These are phyloP conservation scores for Tremella mesenterica DNA, from an alignment of 768 basidiomycete genomes.

Conservation along the genomic window DNA sequence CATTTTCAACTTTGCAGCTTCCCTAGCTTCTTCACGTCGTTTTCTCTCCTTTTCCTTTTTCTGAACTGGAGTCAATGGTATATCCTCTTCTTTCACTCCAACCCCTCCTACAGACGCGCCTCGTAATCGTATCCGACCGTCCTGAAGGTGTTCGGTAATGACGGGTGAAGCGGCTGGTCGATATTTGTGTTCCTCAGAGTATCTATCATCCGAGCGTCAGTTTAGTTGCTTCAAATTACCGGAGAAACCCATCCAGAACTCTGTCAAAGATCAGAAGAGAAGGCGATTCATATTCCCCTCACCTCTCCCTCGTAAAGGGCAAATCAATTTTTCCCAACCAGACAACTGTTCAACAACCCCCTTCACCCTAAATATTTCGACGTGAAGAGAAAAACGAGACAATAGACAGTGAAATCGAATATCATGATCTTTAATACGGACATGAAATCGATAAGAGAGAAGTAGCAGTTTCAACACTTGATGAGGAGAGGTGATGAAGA, in stretches of 20 bases:
- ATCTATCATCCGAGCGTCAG: slow-evolving; percentile 49
- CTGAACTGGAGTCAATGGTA: slow-evolving; percentile 31
- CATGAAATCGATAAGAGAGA: too few relatives aligned
- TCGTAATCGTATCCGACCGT: slow-evolving; percentile 60
- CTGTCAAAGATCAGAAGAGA: too few relatives aligned
- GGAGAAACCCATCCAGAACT: too few relatives aligned
- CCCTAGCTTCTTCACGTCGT: slow-evolving; percentile 33
- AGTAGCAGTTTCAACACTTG: too few relatives aligned
- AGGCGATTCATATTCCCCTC: too few relatives aligned
- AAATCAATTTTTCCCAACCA: too few relatives aligned
- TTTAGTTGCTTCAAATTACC: background rate
- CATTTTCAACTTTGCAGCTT: slow-evolving; percentile 35
- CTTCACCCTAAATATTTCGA: too few relatives aligned
- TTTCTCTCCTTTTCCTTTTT: slow-evolving; percentile 23
- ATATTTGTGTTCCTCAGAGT: slow-evolving; percentile 72
- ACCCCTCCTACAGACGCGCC: slow-evolving; percentile 54
- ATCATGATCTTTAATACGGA: too few relatives aligned
- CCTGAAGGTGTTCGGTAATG: slow-evolving; percentile 65
- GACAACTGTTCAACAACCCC: too few relatives aligned
- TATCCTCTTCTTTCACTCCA: slow-evolving; percentile 34
- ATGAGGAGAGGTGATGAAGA: background rate
- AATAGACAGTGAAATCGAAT: background rate
- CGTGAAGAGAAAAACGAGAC: background rate
- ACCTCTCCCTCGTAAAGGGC: too few relatives aligned
- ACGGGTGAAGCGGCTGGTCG: slow-evolving; percentile 77